A percentile compares a stretch with the other conserved stretches of the same genome.
phyloP scores from a whole-genome alignment of 768 basidiomycete genomes.

The Leccinum barrowsii region DNA sequence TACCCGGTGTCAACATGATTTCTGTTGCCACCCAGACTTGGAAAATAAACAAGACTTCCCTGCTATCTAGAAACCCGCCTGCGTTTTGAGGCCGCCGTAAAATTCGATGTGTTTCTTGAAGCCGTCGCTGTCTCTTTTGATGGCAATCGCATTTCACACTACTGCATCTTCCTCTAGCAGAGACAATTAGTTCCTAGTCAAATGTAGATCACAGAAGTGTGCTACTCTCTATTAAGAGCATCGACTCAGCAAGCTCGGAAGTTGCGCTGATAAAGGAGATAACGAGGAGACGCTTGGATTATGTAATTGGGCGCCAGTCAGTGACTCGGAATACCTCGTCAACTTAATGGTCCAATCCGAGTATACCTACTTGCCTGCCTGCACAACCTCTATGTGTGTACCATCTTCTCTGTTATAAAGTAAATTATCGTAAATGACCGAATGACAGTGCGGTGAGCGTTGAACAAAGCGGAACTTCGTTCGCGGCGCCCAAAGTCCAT shows the following conservation, averaged over 20 bases:
- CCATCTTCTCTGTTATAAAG: neutral
- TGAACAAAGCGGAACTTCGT: neutral
- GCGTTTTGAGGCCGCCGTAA: neutral
- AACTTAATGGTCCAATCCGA: neutral
- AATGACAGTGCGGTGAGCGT: neutral
- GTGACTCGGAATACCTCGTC: neutral
- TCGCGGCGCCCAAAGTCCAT: too few relatives aligned
- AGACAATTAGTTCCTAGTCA: too few relatives aligned
- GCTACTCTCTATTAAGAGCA: too few relatives aligned
- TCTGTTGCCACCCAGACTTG: too few relatives aligned
- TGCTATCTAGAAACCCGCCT: neutral
- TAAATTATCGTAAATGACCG: neutral
- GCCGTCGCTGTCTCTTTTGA: neutral
- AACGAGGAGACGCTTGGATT: too few relatives aligned
- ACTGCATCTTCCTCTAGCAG: neutral
- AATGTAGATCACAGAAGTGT: too few relatives aligned
- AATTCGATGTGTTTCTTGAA: neutral
- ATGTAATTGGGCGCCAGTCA: too few relatives aligned
- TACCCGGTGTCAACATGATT: too few relatives aligned
- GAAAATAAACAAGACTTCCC: neutral
- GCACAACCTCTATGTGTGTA: neutral
- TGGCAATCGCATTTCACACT: neutral
- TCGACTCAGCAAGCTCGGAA: too few relatives aligned
- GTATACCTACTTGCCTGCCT: too few relatives aligned
- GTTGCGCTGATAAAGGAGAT: too few relatives aligned